Conservation (phyloP, 192 early-diverging fungal genomes). For the Coemansia sp. region DNA sequence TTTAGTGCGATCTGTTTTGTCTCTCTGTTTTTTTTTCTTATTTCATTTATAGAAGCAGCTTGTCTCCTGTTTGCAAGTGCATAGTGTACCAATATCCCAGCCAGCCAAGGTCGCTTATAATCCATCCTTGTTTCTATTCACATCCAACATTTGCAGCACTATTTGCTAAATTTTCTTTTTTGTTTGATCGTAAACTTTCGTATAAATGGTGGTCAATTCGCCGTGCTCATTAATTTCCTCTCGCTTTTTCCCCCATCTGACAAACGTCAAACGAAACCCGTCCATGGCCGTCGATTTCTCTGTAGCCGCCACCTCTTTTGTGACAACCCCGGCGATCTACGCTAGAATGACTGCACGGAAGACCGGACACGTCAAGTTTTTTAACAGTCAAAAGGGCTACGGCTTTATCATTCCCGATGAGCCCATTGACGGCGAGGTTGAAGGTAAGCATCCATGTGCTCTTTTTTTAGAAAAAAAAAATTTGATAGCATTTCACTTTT, state of each 20-base stretch:
- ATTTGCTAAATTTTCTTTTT: too few species aligned
- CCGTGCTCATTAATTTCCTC: conserved; percentile 12
- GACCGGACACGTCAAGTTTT: conserved; percentile 72
- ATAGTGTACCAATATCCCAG: too few species aligned
- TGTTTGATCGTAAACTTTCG: too few species aligned
- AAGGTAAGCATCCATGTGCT: conserved; percentile 74
- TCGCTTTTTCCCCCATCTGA: too few species aligned
- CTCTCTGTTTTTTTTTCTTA: not conserved
- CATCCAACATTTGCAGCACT: too few species aligned
- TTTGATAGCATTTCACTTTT: too few species aligned
- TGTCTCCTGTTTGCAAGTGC: too few species aligned
- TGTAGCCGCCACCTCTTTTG: too few species aligned
- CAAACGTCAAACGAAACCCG: too few species aligned
- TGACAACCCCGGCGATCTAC: not conserved
- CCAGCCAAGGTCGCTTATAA: not conserved
- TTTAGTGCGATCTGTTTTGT: not conserved
- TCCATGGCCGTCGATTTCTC: too few species aligned
- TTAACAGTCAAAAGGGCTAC: conserved; percentile 82
- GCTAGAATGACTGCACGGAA: conserved; percentile 26
- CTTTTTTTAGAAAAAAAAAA: too few species aligned
- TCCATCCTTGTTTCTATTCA: not conserved
- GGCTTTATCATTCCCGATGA: conserved; percentile 82
- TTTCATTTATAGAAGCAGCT: not conserved
- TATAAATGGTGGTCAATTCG: not conserved
- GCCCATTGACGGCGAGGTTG: conserved; percentile 59